A percentile compares a stretch with the other conserved stretches of the same genome.
phyloP scores from a whole-genome alignment of 2,329 filamentous ascomycete species.

The Talaromyces piceae region DNA sequence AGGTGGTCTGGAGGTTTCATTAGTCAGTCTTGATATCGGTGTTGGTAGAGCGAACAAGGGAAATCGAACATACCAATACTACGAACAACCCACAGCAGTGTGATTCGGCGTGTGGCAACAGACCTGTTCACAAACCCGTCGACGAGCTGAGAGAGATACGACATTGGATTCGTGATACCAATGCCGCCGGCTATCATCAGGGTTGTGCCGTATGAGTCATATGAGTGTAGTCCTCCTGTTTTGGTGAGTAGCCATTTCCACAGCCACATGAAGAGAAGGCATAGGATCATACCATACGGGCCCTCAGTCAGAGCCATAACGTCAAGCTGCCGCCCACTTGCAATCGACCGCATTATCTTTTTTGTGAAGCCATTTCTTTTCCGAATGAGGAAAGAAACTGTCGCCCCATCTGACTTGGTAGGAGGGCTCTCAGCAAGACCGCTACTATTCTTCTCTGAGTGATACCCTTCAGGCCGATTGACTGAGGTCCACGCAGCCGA shows the following conservation, averaged over 20 bases:
- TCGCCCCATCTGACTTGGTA: slow-evolving; percentile 41
- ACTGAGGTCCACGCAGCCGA: slow-evolving; percentile 55
- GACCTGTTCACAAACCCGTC: slow-evolving; percentile 58
- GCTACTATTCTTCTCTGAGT: slow-evolving; percentile 2
- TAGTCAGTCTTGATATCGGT: slow-evolving; percentile 39
- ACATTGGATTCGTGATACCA: slow-evolving; percentile 85
- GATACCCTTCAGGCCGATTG: neutral
- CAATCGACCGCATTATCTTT: slow-evolving; percentile 56
- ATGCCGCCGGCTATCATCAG: slow-evolving; percentile 85
- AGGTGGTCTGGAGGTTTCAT: slow-evolving; percentile 57
- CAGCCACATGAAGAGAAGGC: neutral
- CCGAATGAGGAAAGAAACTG: slow-evolving; percentile 70
- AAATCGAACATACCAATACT: slow-evolving; percentile 7
- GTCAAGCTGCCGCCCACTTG: slow-evolving; percentile 45
- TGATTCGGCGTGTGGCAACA: slow-evolving; percentile 67
- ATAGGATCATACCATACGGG: slow-evolving; percentile 55
- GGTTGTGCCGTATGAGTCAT: slow-evolving; percentile 82
- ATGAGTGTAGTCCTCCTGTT: slow-evolving; percentile 55
- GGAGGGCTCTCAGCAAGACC: slow-evolving; percentile 30
- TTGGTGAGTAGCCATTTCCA: neutral
- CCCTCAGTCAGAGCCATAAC: slow-evolving; percentile 71
- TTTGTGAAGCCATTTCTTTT: slow-evolving; percentile 77
- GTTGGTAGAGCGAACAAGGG: neutral
- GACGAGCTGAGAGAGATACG: slow-evolving; percentile 67
- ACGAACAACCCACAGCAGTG: slow-evolving; percentile 61